phyloP scores from a whole-genome alignment of 495 filamentous ascomycete genomes.

The Podospora pseudoanserina region DNA sequence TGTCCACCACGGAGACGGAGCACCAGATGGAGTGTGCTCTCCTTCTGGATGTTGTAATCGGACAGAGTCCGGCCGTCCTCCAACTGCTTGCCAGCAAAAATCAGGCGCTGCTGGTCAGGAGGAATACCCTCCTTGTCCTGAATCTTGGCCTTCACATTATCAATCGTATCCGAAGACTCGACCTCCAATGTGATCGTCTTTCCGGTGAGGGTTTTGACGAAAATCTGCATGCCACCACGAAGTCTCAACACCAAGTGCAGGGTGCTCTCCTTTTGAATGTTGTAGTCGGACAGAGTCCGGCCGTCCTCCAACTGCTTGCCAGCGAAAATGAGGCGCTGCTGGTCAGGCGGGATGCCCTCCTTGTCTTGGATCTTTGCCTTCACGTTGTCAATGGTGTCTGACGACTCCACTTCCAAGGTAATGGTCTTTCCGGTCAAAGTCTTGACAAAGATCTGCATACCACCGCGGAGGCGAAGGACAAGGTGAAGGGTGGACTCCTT shows the following conservation, averaged over 20 bases:
- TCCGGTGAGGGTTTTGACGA: conserved; percentile 88
- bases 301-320: conserved; percentile 77
- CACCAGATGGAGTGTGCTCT: conserved; percentile 82
- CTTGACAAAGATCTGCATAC: conserved; percentile 93
- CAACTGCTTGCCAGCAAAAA: conserved; percentile 88
- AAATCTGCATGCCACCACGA: conserved; percentile 96
- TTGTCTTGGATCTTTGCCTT: conserved; percentile 97
- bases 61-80: conserved; percentile 80
- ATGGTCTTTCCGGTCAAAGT: conserved; percentile 89
- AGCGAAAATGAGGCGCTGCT: conserved; percentile 98
- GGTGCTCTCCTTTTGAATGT: conserved; percentile 99
- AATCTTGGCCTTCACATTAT: conserved; percentile 91
- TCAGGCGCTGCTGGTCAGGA: conserved; percentile 83
- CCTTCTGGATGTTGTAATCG: conserved; percentile 95
- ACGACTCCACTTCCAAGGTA: conserved; percentile 84
- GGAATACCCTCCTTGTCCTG: conserved; percentile 92
- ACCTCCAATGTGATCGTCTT: conserved; percentile 93
- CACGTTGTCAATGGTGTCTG: conserved; percentile 92
- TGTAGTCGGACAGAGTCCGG: conserved; percentile 95
- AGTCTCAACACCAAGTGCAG: conserved; percentile 94
- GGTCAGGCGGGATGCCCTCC: conserved; percentile 98
- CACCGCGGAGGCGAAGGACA: conserved; percentile 95
- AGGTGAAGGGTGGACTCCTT: conserved; percentile 96
- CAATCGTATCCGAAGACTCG: conserved; percentile 84
- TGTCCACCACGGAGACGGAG: conserved; percentile 83